Evolutionary conservation across 2,329 filamentous ascomycete genomes (phyloP).

Genomic region (Cladosporium sp.): DNA sequence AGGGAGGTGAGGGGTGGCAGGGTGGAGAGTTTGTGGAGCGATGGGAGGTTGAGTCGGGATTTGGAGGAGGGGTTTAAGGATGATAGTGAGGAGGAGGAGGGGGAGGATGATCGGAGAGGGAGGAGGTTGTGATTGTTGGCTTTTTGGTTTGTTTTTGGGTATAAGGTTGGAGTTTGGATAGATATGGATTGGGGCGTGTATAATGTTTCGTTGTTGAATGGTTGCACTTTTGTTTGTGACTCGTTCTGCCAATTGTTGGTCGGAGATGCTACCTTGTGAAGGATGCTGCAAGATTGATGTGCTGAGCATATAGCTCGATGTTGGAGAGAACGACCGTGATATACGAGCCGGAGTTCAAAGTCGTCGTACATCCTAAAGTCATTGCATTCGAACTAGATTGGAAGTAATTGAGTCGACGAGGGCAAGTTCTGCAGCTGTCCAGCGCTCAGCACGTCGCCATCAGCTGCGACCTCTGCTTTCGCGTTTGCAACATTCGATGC

Average conservation of each 20-base stretch:
- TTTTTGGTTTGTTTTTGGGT: neutral
- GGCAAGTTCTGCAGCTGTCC: neutral
- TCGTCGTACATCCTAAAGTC: neutral
- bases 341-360: neutral
- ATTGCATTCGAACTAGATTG: neutral
- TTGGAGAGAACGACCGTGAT: neutral
- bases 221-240: neutral
- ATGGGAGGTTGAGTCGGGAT: constrained; percentile 72
- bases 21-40: constrained; percentile 48
- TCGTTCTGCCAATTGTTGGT: neutral
- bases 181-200: neutral
- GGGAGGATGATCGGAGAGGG: constrained; percentile 22
- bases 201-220: neutral
- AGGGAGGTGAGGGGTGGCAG: constrained; percentile 33
- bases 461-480: neutral
- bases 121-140: neutral
- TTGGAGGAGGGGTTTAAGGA: constrained; percentile 74
- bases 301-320: neutral
- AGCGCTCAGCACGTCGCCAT: neutral
- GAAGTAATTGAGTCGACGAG: neutral
- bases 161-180: neutral
- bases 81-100: constrained; percentile 67
- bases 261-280: neutral
- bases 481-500: neutral
- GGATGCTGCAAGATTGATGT: neutral